Conservation (phyloP, 208 protist species). For the Trichomonas tenax region DNA sequence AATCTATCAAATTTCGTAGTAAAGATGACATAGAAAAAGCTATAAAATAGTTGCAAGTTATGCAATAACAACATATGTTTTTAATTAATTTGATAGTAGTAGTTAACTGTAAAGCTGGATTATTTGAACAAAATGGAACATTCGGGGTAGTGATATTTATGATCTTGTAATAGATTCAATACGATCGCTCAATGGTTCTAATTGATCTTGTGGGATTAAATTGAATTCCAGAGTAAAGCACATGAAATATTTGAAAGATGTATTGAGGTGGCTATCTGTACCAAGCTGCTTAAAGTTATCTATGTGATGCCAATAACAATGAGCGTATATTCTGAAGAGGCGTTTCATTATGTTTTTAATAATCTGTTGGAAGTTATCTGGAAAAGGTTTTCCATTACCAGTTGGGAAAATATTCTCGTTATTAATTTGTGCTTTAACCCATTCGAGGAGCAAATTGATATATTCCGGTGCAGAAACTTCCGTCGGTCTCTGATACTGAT, state of each 20-base stretch:
- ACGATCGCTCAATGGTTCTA: neutral
- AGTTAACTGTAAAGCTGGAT: no score
- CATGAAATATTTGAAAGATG: slow-evolving; percentile 63
- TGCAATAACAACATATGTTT: no score
- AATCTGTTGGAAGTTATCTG: slow-evolving; percentile 55
- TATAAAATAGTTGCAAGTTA: no score
- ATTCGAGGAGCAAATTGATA: slow-evolving; percentile 83
- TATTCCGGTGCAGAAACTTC: slow-evolving; percentile 84
- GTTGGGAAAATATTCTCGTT: neutral
- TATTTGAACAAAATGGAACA: neutral
- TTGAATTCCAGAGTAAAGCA: slow-evolving; percentile 63
- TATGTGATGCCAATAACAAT: slow-evolving; percentile 95
- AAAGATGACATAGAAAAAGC: no score
- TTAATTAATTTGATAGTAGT: no score
- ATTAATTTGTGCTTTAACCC: slow-evolving; percentile 65
- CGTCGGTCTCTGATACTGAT: slow-evolving; percentile 74
- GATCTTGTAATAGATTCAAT: neutral
- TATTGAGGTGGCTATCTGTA: slow-evolving; percentile 86
- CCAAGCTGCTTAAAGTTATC: slow-evolving; percentile 71
- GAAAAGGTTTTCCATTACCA: slow-evolving; percentile 40
- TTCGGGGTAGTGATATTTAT: neutral
- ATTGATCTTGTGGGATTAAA: neutral
- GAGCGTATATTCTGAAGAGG: slow-evolving; percentile 93
- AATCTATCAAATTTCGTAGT: no score
- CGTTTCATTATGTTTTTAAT: slow-evolving; percentile 88